phyloP scores from a whole-genome alignment of 1,139 yeast species.

The Arxiozyma slooffiae region DNA sequence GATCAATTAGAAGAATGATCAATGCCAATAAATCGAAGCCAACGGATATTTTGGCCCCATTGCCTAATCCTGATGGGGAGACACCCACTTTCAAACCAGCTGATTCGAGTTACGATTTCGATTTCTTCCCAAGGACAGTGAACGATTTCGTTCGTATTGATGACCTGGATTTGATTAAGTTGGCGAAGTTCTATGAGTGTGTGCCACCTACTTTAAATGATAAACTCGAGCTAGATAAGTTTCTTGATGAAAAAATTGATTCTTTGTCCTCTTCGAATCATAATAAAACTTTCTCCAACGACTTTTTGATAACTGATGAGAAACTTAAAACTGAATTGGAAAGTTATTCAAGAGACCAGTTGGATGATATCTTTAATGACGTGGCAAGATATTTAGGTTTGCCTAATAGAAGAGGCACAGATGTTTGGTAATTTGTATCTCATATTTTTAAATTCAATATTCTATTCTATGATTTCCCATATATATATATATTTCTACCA shows the following conservation, averaged over 20 bases:
- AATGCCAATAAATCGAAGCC: conserved; percentile 38
- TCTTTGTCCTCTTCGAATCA: conserved; percentile 26
- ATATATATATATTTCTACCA: no score
- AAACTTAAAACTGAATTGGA: conserved; percentile 26
- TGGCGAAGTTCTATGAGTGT: conserved; percentile 64
- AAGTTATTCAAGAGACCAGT: conserved; percentile 37
- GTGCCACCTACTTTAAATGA: conserved; percentile 44
- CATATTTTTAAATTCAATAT: no score
- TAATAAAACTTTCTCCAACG: conserved; percentile 1
- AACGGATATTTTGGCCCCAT: conserved; percentile 40
- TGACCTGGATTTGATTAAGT: conserved; percentile 39
- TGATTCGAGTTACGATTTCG: conserved; percentile 25
- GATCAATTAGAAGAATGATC: conserved; percentile 50
- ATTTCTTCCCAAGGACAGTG: conserved; percentile 50
- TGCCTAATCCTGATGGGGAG: conserved; percentile 69
- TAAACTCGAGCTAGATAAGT: conserved; percentile 39
- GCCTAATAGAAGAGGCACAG: conserved; percentile 41
- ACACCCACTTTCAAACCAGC: conserved; percentile 39
- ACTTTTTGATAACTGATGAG: conserved; percentile 15
- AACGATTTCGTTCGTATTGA: conserved; percentile 42
- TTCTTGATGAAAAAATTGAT: conserved; percentile 38
- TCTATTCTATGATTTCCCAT: no score
- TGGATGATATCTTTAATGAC: conserved; percentile 48
- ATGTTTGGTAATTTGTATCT: conserved; percentile 37
- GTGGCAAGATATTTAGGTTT: conserved; percentile 65